Conservation (phyloP, 1,284 basidiomycete genomes). For the Melampsora larici-populina region DNA sequence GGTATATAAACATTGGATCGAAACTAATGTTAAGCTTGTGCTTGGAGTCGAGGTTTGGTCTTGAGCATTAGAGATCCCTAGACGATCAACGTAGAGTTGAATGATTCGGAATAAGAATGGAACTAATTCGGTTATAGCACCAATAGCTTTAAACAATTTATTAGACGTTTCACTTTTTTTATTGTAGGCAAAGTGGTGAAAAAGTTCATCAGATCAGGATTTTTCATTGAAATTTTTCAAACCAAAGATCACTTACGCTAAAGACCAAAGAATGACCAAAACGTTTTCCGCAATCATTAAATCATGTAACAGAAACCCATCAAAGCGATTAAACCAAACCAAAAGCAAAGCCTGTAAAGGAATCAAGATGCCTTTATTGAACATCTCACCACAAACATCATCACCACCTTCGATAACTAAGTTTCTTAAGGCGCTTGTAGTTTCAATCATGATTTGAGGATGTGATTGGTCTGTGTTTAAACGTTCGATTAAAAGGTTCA, state of each 20-base stretch:
- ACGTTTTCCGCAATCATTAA: constrained; percentile 8
- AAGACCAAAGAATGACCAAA: constrained; percentile 17
- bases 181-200: not conserved
- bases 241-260: no score
- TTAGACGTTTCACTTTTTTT: constrained; percentile 31
- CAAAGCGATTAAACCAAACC: no score
- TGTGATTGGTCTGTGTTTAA: constrained; percentile 11
- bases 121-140: constrained; percentile 8
- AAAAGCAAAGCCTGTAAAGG: constrained; percentile 4
- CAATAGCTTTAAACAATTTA: constrained; percentile 18
- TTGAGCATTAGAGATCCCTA: not conserved
- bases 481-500: constrained; percentile 19
- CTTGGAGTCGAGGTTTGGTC: not conserved
- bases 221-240: no score
- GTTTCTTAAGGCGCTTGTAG: constrained; percentile 20
- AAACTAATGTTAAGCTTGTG: constrained; percentile 23
- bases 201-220: no score
- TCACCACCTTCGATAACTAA: constrained; percentile 31
- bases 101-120: constrained; percentile 16
- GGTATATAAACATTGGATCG: constrained; percentile 35
- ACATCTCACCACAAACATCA: constrained; percentile 40
- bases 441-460: constrained; percentile 25
- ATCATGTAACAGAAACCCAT: not conserved
- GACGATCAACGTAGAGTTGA: constrained; percentile 8
- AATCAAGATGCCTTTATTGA: constrained; percentile 32